Evolutionary conservation across 176 grass and related monocot genomes (phyloP).

Genomic region (Zizania latifolia): DNA sequence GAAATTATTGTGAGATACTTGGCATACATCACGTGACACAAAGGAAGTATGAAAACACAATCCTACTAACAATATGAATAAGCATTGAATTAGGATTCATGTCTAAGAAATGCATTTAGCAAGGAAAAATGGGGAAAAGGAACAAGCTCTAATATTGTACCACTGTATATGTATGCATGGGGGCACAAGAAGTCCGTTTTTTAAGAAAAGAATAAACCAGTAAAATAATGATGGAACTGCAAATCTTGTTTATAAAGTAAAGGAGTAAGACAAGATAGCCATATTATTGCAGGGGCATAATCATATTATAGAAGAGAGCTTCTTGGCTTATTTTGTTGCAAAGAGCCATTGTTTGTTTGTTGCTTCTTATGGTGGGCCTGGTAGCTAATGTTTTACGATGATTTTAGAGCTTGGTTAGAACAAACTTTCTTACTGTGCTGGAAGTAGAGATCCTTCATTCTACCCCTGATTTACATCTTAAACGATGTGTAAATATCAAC

Average conservation of each 20-base stretch:
- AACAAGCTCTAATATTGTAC: not conserved
- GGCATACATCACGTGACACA: not conserved
- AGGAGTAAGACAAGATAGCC: not conserved
- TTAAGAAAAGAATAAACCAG: not conserved
- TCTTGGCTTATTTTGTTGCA: not conserved
- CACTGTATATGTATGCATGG: not conserved
- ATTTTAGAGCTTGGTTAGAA: not conserved
- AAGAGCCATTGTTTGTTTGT: not conserved
- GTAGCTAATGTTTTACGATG: not conserved
- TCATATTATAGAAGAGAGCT: not conserved
- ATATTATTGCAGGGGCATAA: not conserved
- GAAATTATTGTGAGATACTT: constrained; percentile 1
- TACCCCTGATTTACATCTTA: not conserved
- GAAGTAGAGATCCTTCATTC: not conserved
- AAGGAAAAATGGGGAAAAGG: not conserved
- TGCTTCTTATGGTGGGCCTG: not conserved
- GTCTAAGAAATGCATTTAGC: constrained; percentile 1
- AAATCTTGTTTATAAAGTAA: not conserved
- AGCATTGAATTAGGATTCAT: not conserved
- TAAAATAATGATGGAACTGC: not conserved
- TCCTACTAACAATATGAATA: constrained; percentile 1
- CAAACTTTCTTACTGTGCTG: not conserved
- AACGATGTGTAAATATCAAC: not conserved
- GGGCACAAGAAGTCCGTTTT: not conserved
- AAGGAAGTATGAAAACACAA: not conserved